phyloP scores from a whole-genome alignment of 371 early-diverging fungal genomes.

The Circinella minor region DNA sequence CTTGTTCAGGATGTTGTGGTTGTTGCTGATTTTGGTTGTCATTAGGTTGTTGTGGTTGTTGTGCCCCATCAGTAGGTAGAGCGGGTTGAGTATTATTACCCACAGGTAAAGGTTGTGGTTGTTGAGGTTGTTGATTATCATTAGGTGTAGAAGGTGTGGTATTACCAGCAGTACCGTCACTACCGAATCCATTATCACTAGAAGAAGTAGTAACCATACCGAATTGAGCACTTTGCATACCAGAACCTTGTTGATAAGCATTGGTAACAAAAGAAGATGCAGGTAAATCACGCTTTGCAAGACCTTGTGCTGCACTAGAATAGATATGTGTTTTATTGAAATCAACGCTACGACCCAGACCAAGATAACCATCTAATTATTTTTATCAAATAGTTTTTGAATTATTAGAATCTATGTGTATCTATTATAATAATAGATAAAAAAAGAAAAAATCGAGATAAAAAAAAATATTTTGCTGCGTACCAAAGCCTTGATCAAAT shows the following conservation, averaged over 20 bases:
- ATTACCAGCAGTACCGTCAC: slow-evolving; percentile 20
- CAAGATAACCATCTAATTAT: slow-evolving; percentile 46
- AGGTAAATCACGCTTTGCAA: slow-evolving; percentile 16
- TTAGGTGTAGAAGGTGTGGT: neutral
- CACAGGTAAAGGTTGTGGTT: slow-evolving; percentile 7
- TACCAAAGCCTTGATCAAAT: slow-evolving; percentile 50
- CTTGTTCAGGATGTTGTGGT: neutral
- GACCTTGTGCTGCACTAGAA: slow-evolving; percentile 33
- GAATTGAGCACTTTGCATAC: slow-evolving; percentile 43
- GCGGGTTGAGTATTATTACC: neutral
- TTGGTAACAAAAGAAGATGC: slow-evolving; percentile 46
- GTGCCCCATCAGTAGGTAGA: neutral
- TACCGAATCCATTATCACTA: slow-evolving; percentile 26
- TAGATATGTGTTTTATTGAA: slow-evolving; percentile 26
- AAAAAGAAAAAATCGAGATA: too few relatives aligned
- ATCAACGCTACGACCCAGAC: slow-evolving; percentile 46
- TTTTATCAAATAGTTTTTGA: too few relatives aligned
- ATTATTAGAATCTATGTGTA: too few relatives aligned
- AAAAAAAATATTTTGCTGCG: too few relatives aligned
- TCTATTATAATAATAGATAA: too few relatives aligned
- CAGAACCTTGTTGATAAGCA: slow-evolving; percentile 42
- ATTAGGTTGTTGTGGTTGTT: neutral
- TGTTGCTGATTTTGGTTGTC: neutral
- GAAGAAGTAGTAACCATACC: slow-evolving; percentile 43
- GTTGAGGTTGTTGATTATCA: neutral